phyloP scores from a whole-genome alignment of 352 stramenopile species.

The Pythium periplocum region DNA sequence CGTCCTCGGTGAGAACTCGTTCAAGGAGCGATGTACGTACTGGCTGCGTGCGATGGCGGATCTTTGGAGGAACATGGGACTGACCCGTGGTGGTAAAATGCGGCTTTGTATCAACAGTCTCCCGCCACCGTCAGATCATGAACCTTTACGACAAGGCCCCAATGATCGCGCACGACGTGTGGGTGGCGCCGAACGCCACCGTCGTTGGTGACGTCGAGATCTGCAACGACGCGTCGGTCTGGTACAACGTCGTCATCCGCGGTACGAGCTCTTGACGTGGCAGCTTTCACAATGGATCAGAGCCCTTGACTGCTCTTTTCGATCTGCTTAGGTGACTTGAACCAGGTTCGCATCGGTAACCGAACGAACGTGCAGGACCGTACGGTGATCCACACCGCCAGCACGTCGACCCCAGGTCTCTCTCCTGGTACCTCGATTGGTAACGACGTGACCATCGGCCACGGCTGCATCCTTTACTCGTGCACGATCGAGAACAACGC shows the following conservation, averaged over 20 bases:
- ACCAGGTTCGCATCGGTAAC: slow-evolving; percentile 93
- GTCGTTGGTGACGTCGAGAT: slow-evolving; percentile 96
- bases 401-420: slow-evolving; percentile 64
- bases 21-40: slow-evolving; percentile 85
- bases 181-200: slow-evolving; percentile 95
- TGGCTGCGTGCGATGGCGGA: too few species aligned
- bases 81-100: too few species aligned
- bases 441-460: slow-evolving; percentile 94
- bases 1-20: slow-evolving; percentile 83
- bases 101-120: slow-evolving; percentile 46
- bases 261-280: slow-evolving; percentile 22
- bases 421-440: slow-evolving; percentile 89
- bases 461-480: slow-evolving; percentile 94
- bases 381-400: slow-evolving; percentile 92
- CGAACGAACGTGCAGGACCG: slow-evolving; percentile 97
- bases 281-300: too few species aligned
- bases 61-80: too few species aligned
- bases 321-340: slow-evolving; percentile 59
- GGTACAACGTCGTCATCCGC: slow-evolving; percentile 96
- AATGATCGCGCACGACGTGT: slow-evolving; percentile 89
- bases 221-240: slow-evolving; percentile 92
- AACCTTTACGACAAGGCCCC: slow-evolving; percentile 90
- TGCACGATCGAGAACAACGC: slow-evolving; percentile 95
- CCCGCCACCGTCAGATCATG: slow-evolving; percentile 91
- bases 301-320: too few species aligned